A percentile compares a stretch with the other conserved stretches of the same genome.
phyloP scores from a whole-genome alignment of 257 asterid genomes.

The Ajuga chamaepitys region DNA sequence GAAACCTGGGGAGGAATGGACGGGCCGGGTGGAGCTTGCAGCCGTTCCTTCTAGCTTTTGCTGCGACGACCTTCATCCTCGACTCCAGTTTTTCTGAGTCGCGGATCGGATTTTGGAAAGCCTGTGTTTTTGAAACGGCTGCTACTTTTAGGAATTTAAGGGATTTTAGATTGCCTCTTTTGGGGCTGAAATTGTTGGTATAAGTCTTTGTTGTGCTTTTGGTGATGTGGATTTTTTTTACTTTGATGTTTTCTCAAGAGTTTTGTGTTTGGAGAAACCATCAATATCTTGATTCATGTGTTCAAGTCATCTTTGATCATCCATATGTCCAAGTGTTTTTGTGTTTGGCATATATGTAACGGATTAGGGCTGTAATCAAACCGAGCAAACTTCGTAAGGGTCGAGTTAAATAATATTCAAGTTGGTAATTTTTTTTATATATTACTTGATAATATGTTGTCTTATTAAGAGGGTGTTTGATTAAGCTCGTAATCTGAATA shows the following conservation, averaged over 20 bases:
- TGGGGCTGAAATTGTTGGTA: too few relatives aligned
- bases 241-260: neutral
- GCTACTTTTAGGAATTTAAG: constrained; percentile 10
- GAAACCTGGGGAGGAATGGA: constrained; percentile 92
- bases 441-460: too few relatives aligned
- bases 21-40: constrained; percentile 57
- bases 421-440: too few relatives aligned
- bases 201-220: too few relatives aligned
- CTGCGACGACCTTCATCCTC: constrained; percentile 47
- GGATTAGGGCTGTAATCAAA: too few relatives aligned
- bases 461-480: too few relatives aligned
- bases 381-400: too few relatives aligned
- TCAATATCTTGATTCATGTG: neutral
- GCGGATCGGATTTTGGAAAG: constrained; percentile 8
- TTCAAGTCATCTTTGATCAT: neutral
- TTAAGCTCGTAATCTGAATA: too few relatives aligned
- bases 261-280: neutral
- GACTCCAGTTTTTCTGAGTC: constrained; percentile 29
- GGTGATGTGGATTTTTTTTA: neutral
- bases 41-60: constrained; percentile 80
- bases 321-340: too few relatives aligned
- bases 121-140: constrained; percentile 32
- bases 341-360: too few relatives aligned
- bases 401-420: too few relatives aligned
- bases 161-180: neutral